phyloP scores from a whole-genome alignment of 345 rosid species.

The Eucalyptus pauciflora region DNA sequence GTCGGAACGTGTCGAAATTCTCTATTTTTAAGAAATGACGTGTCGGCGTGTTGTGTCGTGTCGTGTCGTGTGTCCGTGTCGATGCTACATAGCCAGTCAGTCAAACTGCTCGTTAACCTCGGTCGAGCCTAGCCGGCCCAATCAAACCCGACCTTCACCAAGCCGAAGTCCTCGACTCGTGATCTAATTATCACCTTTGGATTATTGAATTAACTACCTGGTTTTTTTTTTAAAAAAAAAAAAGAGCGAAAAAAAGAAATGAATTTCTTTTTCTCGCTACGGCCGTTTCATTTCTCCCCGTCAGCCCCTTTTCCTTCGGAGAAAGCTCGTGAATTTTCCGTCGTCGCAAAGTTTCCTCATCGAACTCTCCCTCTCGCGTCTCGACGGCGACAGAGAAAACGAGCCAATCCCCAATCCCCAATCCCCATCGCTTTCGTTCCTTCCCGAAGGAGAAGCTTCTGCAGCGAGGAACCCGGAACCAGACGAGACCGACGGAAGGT shows the following conservation, averaged over 20 bases:
- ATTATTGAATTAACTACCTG: neutral
- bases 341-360: neutral
- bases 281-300: neutral
- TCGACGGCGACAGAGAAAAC: neutral
- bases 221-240: neutral
- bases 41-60: too few species aligned
- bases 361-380: neutral
- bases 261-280: neutral
- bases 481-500: neutral
- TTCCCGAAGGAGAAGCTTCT: neutral
- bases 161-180: neutral
- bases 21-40: too few species aligned
- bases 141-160: neutral
- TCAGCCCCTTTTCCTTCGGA: neutral
- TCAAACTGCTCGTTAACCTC: neutral
- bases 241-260: fast-evolving
- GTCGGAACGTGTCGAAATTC: too few species aligned
- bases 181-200: neutral
- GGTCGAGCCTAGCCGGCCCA: neutral
- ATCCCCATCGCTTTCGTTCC: neutral
- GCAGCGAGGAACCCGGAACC: neutral
- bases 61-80: too few species aligned
- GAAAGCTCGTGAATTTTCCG: neutral
- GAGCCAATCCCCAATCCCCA: neutral
- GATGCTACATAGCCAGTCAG: too few species aligned